Base-by-base conservation (phyloP, 1,139 yeast genomes). In the Kodamaea plutei region DNA sequence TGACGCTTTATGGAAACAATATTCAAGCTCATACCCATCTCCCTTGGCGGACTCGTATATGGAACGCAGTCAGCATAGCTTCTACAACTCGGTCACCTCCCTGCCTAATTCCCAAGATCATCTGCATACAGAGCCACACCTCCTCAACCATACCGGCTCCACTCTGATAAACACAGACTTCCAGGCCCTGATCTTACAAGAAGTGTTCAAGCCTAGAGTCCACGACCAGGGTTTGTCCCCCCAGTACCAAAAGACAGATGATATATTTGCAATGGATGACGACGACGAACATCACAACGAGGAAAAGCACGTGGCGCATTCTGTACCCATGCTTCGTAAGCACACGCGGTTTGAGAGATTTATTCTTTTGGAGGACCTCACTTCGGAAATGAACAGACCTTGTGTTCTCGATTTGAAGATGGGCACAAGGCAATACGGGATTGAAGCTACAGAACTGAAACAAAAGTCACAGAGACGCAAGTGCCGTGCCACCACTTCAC, bases 391-490 rank as follows among this genome's bases (percentile, higher is more conserved):
- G 80, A 64, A 59, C 20, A 73, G 73, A 38, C 97, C 98, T 0
- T 88, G 96, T 53, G 97, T 91, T 1, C 64, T 93, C 37, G 99
- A 93, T 57, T 68, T 93, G 44, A 93, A 93, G 54, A 91, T 93
- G 97, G 99, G 99, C 1, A 89, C 99, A 0, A 70, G 99, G 33
- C 99, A 93, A 56, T 91, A 91, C 48, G 98, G 99, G n/a, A 82
- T 89, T 10, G 95, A 87, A 44, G 97, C 97, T 0, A 69, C 70
- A 7, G 56, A 61, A 9, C 64, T 76, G 33, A 93, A 93, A 57
- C 85, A 81, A 51, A 55, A 61, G 33, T 84, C 96, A 0, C 98
- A 93, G 57, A 63, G 88, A 23, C 69, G 69, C 37, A 93, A 93
- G 56, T 93, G 98, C 57, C 61, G 71, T 5, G 60, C 67, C 34